Evolutionary conservation across 495 filamentous ascomycete genomes (phyloP), one percentile per base, ranked within the genome.

Genomic region (Cercophora sp.): DNA sequence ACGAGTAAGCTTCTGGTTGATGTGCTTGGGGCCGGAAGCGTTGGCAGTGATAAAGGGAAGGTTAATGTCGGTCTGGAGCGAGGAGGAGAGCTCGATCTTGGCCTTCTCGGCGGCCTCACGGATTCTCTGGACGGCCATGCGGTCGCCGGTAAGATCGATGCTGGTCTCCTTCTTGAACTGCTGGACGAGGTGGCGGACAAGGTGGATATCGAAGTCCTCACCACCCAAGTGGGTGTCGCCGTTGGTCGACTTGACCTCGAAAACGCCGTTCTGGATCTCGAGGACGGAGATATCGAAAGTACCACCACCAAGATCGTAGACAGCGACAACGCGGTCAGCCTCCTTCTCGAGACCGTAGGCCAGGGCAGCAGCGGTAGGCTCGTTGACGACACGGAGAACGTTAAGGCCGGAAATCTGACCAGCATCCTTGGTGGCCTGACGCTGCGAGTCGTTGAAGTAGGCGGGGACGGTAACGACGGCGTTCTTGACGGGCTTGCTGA

Each of bases 91-190:
- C 77, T 98, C 93, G 66, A 97, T 98, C 88, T 98, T 98, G 67
- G 93, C 93, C 85, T 98, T 98, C 84, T 98, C 93, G 56, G 94
- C 93, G 57, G 93, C 93, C 78, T 98, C 93, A 75, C 93, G 93
- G 70, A 98, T 96, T 77, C 93, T 83, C 80, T 98, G 93, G 61
- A 98, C 94, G 52, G 93, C 93, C 93, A 98, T 97, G 65, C 93
- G 91, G 80, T 98, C 93, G 58, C 74, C 74, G 29, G 87, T 87
- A 44, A 98, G 82, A 71, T 98, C 94, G 54, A 97, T 88, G 47
- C 89, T 86, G 25, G 86, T 87, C 51, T 96, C 89, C 74, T 88
- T 89, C 87, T 96, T 96, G 81, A 98, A 98, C 67, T 94, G 83
- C 71, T 87, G 80, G 45, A 96, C 90, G 29, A 98, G 79, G 81